Evolutionary conservation across 257 asterid genomes (phyloP), one percentile per base, ranked within the genome.

Genomic region (Hygrophila difformis): DNA sequence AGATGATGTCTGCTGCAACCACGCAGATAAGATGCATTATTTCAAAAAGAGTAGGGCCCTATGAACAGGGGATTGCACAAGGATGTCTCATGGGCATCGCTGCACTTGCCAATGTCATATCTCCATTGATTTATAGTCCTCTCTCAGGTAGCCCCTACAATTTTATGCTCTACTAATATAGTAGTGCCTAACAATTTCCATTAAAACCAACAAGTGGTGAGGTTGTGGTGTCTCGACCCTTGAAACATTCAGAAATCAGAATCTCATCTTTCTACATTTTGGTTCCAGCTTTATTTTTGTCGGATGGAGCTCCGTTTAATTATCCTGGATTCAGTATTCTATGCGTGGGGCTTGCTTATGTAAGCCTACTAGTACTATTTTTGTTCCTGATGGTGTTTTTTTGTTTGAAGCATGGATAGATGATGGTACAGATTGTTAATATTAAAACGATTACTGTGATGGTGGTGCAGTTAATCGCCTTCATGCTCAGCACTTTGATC

Each of bases 241-340:
- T n/a, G n/a, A n/a, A n/a, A n/a, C n/a, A n/a, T n/a, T n/a, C n/a
- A n/a, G n/a, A n/a, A n/a, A n/a, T n/a, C n/a, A n/a, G n/a, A n/a
- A n/a, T n/a, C n/a, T n/a, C n/a, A n/a, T n/a, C n/a, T n/a, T n/a
- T n/a, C n/a, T n/a, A n/a, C n/a, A n/a, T n/a, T n/a, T n/a, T n/a
- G n/a, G 31, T 40, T 50, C 20, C 75, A 79, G 97, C 97, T 50
- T 33, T 76, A 18, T 87, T 87, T 62, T 66, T 87, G 43, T 76
- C 95, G 0, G 88, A 74, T 0, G 48, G 52, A 12, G 78, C 97
- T 3, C 97, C 97, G 6, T 87, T 84, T 44, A 45, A 70, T 44
- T 87, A 76, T 78, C 97, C 97, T 0, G 97, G 97, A 35, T 84
- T 87, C 63, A 79, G 95, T 20, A 72, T 87, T 34, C 49, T 82